These are phyloP conservation scores for Fusarium continuum DNA, from an alignment of 2,329 filamentous ascomycete species.

Conservation along the genomic window DNA sequence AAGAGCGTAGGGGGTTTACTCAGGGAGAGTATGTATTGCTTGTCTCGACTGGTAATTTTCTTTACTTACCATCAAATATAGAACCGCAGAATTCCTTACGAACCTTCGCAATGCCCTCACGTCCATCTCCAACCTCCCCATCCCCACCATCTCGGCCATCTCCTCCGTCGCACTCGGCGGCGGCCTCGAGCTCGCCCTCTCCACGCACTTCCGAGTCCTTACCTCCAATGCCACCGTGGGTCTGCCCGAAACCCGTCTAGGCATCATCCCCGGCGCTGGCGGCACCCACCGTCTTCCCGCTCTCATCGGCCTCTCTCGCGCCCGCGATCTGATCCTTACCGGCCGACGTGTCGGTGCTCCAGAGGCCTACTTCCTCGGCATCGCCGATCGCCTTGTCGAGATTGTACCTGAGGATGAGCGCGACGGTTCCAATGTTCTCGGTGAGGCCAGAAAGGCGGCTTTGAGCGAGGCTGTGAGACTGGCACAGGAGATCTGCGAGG, in stretches of 20 bases:
- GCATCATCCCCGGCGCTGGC: constrained; percentile 93
- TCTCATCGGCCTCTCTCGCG: constrained; percentile 80
- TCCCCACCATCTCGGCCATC: constrained; percentile 91
- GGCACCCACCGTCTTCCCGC: constrained; percentile 88
- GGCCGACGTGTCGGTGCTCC: constrained; percentile 83
- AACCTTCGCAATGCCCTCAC: constrained; percentile 80
- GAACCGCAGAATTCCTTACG: constrained; percentile 80
- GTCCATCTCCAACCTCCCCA: constrained; percentile 76
- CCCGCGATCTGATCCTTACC: constrained; percentile 90
- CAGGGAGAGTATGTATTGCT: constrained; percentile 72
- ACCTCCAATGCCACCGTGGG: constrained; percentile 80
- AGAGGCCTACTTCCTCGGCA: constrained; percentile 90
- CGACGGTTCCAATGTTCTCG: constrained; percentile 56
- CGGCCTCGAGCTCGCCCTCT: constrained; percentile 90
- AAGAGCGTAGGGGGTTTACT: constrained; percentile 82
- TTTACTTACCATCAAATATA: constrained; percentile 48
- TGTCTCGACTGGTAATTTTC: background rate
- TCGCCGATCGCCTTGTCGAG: constrained; percentile 91
- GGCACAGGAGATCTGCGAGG: constrained; percentile 87
- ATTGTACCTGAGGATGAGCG: constrained; percentile 67
- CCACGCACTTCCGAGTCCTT: constrained; percentile 89
- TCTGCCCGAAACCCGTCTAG: constrained; percentile 90
- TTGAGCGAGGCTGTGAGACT: constrained; percentile 80
- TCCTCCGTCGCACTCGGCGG: constrained; percentile 89
- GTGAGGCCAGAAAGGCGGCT: constrained; percentile 71